Conservation (phyloP, 2,329 filamentous ascomycete species). For the Ophiostoma australiae region DNA sequence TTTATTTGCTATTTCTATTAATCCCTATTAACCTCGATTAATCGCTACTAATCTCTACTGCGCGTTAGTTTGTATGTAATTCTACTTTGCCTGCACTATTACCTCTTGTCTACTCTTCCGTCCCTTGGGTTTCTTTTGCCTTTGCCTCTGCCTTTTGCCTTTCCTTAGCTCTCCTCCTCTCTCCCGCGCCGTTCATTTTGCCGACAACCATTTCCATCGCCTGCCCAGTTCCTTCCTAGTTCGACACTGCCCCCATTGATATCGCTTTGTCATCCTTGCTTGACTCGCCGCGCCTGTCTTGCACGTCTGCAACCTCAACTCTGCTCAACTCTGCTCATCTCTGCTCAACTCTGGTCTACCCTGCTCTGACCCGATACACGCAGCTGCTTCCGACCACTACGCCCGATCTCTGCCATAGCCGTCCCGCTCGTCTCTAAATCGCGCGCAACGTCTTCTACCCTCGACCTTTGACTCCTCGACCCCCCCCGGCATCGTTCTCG, state of each 20-base stretch:
- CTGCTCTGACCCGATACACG: background rate
- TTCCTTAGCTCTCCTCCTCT: background rate
- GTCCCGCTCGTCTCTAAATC: background rate
- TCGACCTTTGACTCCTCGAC: background rate
- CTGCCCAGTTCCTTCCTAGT: background rate
- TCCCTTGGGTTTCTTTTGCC: background rate
- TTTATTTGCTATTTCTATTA: background rate
- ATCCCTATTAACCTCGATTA: background rate
- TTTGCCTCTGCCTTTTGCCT: background rate
- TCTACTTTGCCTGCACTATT: background rate
- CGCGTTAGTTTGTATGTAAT: background rate
- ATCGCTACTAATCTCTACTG: background rate
- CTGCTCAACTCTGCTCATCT: background rate
- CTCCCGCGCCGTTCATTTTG: conserved; percentile 1
- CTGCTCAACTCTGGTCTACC: background rate
- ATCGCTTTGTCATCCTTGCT: background rate
- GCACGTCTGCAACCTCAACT: background rate
- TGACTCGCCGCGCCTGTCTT: background rate
- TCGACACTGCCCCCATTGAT: background rate
- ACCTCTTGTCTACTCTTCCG: background rate
- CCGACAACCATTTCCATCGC: background rate
- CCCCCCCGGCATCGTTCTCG: background rate
- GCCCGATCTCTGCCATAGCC: background rate
- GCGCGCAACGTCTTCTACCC: conserved; percentile 1
- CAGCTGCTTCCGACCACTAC: background rate